These are phyloP conservation scores for Testicularia cyperi DNA, from an alignment of 1,284 basidiomycete genomes.

Conservation along the genomic window DNA sequence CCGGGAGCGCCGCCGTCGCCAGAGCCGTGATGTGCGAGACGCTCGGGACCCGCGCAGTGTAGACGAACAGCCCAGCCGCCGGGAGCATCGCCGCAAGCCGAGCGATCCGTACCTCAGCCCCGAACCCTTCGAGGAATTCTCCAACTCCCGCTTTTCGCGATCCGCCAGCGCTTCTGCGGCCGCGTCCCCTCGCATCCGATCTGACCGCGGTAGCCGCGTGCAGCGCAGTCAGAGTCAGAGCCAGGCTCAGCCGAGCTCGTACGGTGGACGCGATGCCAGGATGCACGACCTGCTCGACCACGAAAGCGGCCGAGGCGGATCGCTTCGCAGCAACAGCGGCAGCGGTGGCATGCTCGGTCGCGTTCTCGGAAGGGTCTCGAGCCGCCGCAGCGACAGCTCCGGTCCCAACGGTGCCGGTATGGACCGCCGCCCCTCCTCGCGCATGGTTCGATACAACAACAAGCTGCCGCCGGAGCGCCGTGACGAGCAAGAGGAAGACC, in stretches of 20 bases:
- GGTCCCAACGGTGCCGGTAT: slow-evolving; percentile 4
- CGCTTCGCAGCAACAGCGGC: neutral
- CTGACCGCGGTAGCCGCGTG: no score
- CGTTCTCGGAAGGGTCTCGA: slow-evolving; percentile 17
- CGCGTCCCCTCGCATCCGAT: no score
- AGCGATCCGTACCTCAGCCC: slow-evolving; percentile 20
- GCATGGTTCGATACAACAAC: slow-evolving; percentile 24
- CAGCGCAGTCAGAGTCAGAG: no score
- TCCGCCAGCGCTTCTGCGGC: no score
- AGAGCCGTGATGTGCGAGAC: slow-evolving; percentile 1
- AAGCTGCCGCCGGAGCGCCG: slow-evolving; percentile 7
- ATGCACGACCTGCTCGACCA: slow-evolving; percentile 9
- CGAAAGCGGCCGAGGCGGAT: neutral
- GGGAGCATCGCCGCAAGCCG: slow-evolving; percentile 15
- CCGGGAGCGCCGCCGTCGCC: slow-evolving; percentile 6
- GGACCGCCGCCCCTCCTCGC: slow-evolving; percentile 8
- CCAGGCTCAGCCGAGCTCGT: slow-evolving; percentile 20
- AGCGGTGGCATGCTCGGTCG: slow-evolving; percentile 19
- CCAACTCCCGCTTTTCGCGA: slow-evolving; percentile 18
- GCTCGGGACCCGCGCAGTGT: no score
- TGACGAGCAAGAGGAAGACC: slow-evolving; percentile 23
- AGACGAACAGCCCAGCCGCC: slow-evolving; percentile 2
- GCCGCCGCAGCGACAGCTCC: slow-evolving; percentile 11
- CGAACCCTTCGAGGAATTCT: slow-evolving; percentile 30
- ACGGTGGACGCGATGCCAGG: slow-evolving; percentile 14